phyloP scores from a whole-genome alignment of 1,284 basidiomycete genomes.

The Rhodotorula sp. region DNA sequence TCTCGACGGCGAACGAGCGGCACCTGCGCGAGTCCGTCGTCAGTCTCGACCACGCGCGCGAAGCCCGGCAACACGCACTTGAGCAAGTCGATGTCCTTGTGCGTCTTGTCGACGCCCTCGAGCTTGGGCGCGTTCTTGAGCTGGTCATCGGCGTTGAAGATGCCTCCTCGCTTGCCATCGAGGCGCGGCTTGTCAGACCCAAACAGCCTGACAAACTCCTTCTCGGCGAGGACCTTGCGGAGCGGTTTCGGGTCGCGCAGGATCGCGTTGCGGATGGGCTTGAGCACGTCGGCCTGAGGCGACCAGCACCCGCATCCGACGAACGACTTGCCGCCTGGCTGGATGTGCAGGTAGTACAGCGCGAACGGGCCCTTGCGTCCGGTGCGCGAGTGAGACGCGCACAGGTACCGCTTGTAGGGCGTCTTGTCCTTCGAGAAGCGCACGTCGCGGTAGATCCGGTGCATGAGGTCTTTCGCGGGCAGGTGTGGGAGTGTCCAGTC shows the following conservation, averaged over 20 bases:
- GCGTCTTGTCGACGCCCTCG: slow-evolving; percentile 46
- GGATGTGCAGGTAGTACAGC: slow-evolving; percentile 38
- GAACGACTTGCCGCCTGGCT: slow-evolving; percentile 40
- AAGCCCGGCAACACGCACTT: slow-evolving; percentile 20
- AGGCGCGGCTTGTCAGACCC: slow-evolving; percentile 37
- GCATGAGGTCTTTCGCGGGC: slow-evolving; percentile 47
- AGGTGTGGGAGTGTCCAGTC: slow-evolving; percentile 47
- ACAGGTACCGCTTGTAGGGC: slow-evolving; percentile 41
- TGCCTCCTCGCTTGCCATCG: slow-evolving; percentile 32
- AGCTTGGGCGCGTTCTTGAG: slow-evolving; percentile 46
- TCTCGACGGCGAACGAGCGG: slow-evolving; percentile 40
- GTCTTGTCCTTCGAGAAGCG: slow-evolving; percentile 36
- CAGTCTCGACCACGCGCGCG: not conserved
- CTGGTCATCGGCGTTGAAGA: slow-evolving; percentile 45
- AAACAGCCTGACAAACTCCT: slow-evolving; percentile 45
- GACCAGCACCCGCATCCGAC: slow-evolving; percentile 48
- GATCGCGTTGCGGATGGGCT: slow-evolving; percentile 44
- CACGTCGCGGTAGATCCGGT: slow-evolving; percentile 45
- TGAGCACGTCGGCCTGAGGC: slow-evolving; percentile 44
- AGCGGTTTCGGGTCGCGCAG: slow-evolving; percentile 43
- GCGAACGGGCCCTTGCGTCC: slow-evolving; percentile 46
- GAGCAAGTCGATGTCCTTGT: slow-evolving; percentile 48
- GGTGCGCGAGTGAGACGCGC: slow-evolving; percentile 41
- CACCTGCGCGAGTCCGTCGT: slow-evolving; percentile 18
- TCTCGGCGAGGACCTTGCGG: slow-evolving; percentile 41